Conservation (phyloP, 2,329 filamentous ascomycete genomes). For the Aspergillus fischeri region DNA sequence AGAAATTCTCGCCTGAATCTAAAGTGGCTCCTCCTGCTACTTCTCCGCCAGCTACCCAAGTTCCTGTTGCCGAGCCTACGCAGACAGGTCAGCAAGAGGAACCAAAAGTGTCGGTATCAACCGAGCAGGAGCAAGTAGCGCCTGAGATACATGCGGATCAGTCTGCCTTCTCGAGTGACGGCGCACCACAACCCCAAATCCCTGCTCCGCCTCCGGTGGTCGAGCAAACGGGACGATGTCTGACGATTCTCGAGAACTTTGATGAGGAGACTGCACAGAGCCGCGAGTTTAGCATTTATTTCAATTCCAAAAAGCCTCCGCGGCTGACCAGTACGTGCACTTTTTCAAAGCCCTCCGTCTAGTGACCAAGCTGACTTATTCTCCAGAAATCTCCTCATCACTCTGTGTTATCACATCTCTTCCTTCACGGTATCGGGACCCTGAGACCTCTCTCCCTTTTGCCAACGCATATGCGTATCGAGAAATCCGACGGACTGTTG, state of each 20-base stretch:
- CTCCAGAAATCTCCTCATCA: slow-evolving; percentile 42
- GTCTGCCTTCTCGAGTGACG: slow-evolving; percentile 9
- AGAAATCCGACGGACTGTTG: slow-evolving; percentile 70
- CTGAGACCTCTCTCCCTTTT: slow-evolving; percentile 77
- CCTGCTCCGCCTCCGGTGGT: slow-evolving; percentile 36
- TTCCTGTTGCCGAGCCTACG: neutral
- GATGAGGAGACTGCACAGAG: slow-evolving; percentile 53
- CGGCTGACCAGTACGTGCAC: slow-evolving; percentile 45
- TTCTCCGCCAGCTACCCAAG: neutral
- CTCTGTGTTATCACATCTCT: slow-evolving; percentile 80
- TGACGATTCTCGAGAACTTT: slow-evolving; percentile 58
- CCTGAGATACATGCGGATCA: slow-evolving; percentile 17
- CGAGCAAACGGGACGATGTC: slow-evolving; percentile 52
- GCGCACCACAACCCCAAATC: slow-evolving; percentile 21
- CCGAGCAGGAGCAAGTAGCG: slow-evolving; percentile 6
- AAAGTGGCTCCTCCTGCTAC: neutral
- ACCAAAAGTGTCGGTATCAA: neutral
- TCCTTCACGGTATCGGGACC: slow-evolving; percentile 78
- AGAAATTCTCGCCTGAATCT: neutral
- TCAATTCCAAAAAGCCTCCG: slow-evolving; percentile 48
- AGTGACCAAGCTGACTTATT: neutral
- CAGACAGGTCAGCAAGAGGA: slow-evolving; percentile 3
- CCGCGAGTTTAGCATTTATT: slow-evolving; percentile 53
- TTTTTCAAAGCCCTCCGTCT: slow-evolving; percentile 2
- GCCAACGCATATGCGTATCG: slow-evolving; percentile 71